A percentile compares a stretch with the other conserved stretches of the same genome.
Evolutionary conservation across 495 filamentous ascomycete species (phyloP).

Genomic region (Penicillium macrosclerotiorum): DNA sequence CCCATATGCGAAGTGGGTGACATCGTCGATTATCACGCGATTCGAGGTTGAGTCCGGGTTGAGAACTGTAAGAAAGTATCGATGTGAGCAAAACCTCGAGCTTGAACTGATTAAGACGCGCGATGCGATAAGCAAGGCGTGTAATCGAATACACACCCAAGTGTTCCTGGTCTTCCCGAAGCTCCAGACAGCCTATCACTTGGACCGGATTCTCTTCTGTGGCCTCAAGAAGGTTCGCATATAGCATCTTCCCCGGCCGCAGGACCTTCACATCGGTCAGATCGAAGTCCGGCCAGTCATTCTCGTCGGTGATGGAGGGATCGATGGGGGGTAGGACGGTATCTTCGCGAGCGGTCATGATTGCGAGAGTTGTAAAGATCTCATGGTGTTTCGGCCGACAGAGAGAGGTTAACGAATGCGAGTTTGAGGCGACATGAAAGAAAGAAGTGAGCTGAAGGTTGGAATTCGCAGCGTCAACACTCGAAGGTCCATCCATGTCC

Average conservation of each 20-base stretch:
- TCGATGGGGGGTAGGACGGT: slow-evolving; percentile 53
- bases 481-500: slow-evolving; percentile 7
- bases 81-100: slow-evolving; percentile 25
- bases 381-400: slow-evolving; percentile 4
- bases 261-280: slow-evolving; percentile 54
- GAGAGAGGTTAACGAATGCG: background rate
- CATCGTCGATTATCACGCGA: slow-evolving; percentile 62
- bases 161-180: slow-evolving; percentile 43
- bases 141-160: slow-evolving; percentile 32
- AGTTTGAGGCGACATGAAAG: background rate
- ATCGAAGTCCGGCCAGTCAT: slow-evolving; percentile 58
- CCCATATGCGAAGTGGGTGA: slow-evolving; percentile 68
- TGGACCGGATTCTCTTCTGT: slow-evolving; percentile 52
- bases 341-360: slow-evolving; percentile 54
- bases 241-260: slow-evolving; percentile 46
- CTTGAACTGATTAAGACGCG: slow-evolving; percentile 13
- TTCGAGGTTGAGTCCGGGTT: slow-evolving; percentile 46
- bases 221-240: slow-evolving; percentile 53
- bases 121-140: slow-evolving; percentile 8
- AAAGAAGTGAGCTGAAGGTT: slow-evolving; percentile 8
- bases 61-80: slow-evolving; percentile 32
- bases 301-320: slow-evolving; percentile 52
- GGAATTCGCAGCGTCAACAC: slow-evolving; percentile 16
- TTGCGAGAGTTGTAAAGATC: slow-evolving; percentile 34
- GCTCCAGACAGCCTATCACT: slow-evolving; percentile 52